These are phyloP conservation scores for Fraxinus albicans DNA, from an alignment of 305 asterid genomes.

Conservation along the genomic window DNA sequence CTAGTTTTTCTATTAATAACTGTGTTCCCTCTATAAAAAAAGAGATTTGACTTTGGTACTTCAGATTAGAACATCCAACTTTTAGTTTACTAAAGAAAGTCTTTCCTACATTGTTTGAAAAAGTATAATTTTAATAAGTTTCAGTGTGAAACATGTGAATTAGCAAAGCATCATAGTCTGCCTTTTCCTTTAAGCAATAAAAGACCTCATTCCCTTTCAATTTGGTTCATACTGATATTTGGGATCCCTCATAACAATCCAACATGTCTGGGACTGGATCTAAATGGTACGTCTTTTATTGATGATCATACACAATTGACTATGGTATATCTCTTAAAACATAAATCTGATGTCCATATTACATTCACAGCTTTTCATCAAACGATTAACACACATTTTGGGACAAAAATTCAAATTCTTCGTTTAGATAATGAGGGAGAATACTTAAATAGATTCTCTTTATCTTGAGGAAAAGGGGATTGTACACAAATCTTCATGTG, in stretches of 20 bases:
- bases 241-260: neutral
- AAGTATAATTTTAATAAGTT: too few relatives aligned
- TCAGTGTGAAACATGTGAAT: too few relatives aligned
- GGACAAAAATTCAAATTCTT: neutral
- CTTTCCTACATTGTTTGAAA: too few relatives aligned
- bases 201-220: neutral
- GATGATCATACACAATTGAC: neutral
- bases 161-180: too few relatives aligned
- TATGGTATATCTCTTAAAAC: neutral
- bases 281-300: neutral
- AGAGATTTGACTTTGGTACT: too few relatives aligned
- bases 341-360: neutral
- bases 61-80: too few relatives aligned
- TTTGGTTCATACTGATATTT: neutral
- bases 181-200: too few relatives aligned
- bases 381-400: neutral
- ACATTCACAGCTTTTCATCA: neutral
- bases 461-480: neutral
- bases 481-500: neutral
- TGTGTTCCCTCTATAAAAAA: too few relatives aligned
- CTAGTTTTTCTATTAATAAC: too few relatives aligned
- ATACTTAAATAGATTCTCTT: neutral
- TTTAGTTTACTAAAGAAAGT: too few relatives aligned
- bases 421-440: too few relatives aligned
- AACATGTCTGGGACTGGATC: neutral